A percentile compares a stretch with the other conserved stretches of the same genome.
Conservation (phyloP, 2,329 filamentous ascomycete genomes). For the Penicillium sp. region DNA sequence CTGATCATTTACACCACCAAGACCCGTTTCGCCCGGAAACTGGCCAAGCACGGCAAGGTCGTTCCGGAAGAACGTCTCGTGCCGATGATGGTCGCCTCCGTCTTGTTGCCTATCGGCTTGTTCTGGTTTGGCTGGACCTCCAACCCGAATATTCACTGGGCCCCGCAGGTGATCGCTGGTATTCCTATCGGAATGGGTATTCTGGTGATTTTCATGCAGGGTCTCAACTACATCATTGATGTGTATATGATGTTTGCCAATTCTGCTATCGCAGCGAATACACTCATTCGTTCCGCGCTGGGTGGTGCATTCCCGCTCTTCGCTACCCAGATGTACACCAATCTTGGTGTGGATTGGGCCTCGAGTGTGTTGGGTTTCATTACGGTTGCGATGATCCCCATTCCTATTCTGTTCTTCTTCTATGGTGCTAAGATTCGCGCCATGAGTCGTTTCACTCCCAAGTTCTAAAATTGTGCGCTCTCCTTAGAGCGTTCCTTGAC, state of each 20-base stretch:
- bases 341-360: slow-evolving; percentile 47
- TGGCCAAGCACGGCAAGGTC: slow-evolving; percentile 38
- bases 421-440: slow-evolving; percentile 51
- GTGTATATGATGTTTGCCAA: slow-evolving; percentile 47
- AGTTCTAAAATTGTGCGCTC: slow-evolving; percentile 21
- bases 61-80: slow-evolving; percentile 50
- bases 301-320: slow-evolving; percentile 44
- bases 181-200: slow-evolving; percentile 50
- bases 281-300: slow-evolving; percentile 39
- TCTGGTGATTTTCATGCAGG: slow-evolving; percentile 50
- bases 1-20: slow-evolving; percentile 46
- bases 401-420: slow-evolving; percentile 54
- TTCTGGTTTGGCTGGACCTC: slow-evolving; percentile 58
- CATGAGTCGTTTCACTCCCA: slow-evolving; percentile 31
- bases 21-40: slow-evolving; percentile 44
- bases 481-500: neutral
- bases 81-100: slow-evolving; percentile 51
- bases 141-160: slow-evolving; percentile 48
- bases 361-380: slow-evolving; percentile 46
- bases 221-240: slow-evolving; percentile 50
- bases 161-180: slow-evolving; percentile 51
- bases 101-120: slow-evolving; percentile 51
- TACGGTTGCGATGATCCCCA: slow-evolving; percentile 48
- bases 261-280: slow-evolving; percentile 46
- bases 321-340: slow-evolving; percentile 42